These are phyloP conservation scores for Fraxinus excelsior DNA, from an alignment of 257 asterid species.

Conservation along the genomic window DNA sequence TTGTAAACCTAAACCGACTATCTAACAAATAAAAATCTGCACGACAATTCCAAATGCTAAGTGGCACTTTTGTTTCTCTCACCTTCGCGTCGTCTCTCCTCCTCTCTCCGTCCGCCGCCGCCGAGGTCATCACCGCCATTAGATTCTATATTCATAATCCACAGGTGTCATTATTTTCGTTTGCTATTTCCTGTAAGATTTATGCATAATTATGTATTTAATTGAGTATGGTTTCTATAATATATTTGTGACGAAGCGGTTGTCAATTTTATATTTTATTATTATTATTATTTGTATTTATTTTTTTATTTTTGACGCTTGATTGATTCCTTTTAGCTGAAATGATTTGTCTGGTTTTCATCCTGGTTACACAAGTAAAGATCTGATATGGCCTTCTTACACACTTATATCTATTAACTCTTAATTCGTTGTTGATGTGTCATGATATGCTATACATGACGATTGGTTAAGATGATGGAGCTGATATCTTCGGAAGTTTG, in stretches of 20 bases:
- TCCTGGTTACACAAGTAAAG: not conserved
- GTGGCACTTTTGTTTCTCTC: not conserved
- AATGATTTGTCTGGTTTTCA: not conserved
- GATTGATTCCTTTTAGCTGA: not conserved
- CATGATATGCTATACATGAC: not conserved
- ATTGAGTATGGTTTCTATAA: not conserved
- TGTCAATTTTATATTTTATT: too few relatives aligned
- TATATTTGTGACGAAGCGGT: not conserved
- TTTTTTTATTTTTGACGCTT: not conserved
- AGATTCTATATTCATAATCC: not conserved
- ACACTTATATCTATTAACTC: not conserved
- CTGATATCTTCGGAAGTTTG: too few relatives aligned
- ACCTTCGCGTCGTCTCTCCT: not conserved
- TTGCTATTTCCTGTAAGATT: not conserved
- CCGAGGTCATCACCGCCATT: too few relatives aligned
- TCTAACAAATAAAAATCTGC: too few relatives aligned
- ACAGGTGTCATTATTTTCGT: not conserved
- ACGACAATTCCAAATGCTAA: not conserved
- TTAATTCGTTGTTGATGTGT: not conserved
- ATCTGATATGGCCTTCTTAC: not conserved
- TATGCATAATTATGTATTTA: not conserved
- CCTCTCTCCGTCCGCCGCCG: not conserved
- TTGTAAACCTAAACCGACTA: too few relatives aligned
- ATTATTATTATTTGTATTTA: too few relatives aligned
- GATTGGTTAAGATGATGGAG: not conserved